These are phyloP conservation scores for Phytopythium litorale DNA, from an alignment of 352 stramenopile species.

Conservation along the genomic window DNA sequence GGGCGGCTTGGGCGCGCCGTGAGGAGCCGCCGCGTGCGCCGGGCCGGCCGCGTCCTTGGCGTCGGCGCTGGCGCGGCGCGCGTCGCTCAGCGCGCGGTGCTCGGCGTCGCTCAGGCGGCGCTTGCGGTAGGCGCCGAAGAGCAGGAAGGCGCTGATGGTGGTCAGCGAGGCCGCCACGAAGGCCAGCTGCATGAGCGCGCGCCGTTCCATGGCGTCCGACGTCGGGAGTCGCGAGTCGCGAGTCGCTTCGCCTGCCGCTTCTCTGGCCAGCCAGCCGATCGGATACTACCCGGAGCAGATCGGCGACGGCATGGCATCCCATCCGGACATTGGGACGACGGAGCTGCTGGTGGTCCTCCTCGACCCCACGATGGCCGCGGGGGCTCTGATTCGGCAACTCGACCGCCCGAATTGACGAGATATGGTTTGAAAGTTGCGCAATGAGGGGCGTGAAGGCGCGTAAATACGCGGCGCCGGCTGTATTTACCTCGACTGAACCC, in stretches of 20 bases:
- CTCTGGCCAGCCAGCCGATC: neutral
- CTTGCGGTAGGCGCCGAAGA: conserved; percentile 45
- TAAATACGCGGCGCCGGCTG: neutral
- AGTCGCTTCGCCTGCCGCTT: neutral
- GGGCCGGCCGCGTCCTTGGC: conserved; percentile 20
- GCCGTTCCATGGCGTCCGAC: conserved; percentile 30
- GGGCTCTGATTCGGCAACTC: neutral
- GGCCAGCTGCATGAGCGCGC: conserved; percentile 56
- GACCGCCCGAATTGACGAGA: neutral
- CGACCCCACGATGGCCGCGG: neutral
- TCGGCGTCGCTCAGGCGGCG: conserved; percentile 29
- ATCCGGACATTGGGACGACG: neutral
- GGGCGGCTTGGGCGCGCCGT: conserved; percentile 24
- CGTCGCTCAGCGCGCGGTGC: neutral
- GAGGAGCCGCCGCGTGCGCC: conserved; percentile 15
- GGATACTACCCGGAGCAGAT: neutral
- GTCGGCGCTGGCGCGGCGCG: conserved; percentile 10
- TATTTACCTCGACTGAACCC: neutral
- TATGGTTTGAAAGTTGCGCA: neutral
- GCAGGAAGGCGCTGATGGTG: conserved; percentile 57
- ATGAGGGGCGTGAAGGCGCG: neutral
- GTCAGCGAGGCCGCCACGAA: conserved; percentile 68
- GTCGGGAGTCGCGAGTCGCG: too few relatives aligned
- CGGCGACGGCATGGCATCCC: neutral
- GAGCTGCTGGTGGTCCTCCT: conserved; percentile 2